Evolutionary conservation across 148 eudicot species (phyloP), one percentile per base, ranked within the genome.

Genomic region (Rhododendron vialii): DNA sequence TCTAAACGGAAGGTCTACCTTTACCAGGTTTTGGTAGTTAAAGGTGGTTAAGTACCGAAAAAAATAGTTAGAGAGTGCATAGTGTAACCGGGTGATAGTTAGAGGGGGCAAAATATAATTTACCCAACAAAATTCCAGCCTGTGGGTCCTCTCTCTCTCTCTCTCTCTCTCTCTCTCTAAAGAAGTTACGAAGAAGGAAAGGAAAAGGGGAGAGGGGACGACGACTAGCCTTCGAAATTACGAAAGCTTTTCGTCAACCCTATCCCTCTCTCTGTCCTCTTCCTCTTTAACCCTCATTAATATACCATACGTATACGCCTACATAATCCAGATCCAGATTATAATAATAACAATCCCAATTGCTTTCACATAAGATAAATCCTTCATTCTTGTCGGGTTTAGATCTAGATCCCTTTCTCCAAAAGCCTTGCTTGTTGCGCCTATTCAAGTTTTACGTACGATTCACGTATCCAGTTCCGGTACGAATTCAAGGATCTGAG

Each of bases 401-500:
- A 38, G 50, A 78, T 78, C 51, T 78, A 36, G 48, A 36, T 76
- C 80, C 20, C 80, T 41, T 76, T 76, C 14, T 24, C 30, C 81
- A 12, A 43, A 24, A 78, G 18, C 4, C 50, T 4, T 43, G 50
- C 24, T 4, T 18, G 11, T 76, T 18, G 11, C 41, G 80, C 22
- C 41, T 73, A 9, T 75, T 17, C 24, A 73, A 7, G 11, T 5
- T 7, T 7, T 41, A 45, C 55, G 50, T 45, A 11, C 55, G 17
- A 51, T 14, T 30, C 63, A 7, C 57, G 36, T 17, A 51, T 53
- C 38, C 48, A 5, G 50, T 74, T 84, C 55, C 55, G 10, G 61
- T 53, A 76, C 15, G 36, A 80, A 41, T 12, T 80, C 78, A 14
- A 22, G 24, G 48, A 86, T 82, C 88, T 24, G 80, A 35, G 59